Evolutionary conservation across 108 stramenopile species (phyloP).

Genomic region (Fistulifera solaris): DNA sequence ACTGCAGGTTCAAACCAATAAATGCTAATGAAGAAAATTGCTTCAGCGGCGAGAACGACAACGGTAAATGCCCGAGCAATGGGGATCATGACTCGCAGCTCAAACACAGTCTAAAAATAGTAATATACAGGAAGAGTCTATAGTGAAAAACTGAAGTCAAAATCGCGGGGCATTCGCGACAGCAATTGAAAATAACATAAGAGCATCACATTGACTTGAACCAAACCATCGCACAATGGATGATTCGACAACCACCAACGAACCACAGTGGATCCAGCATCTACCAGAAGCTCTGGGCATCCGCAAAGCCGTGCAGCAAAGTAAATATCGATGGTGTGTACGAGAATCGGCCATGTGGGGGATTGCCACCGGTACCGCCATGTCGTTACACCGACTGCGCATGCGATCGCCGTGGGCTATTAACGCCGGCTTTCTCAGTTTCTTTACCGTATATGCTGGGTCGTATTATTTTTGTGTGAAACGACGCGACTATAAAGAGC

Average conservation of each 20-base stretch:
- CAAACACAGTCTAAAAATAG: too few species aligned
- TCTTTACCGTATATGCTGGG: constrained; percentile 43
- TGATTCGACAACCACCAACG: neutral
- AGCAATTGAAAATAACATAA: too few species aligned
- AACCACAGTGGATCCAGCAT: constrained; percentile 51
- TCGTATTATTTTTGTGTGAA: constrained; percentile 76
- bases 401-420: constrained; percentile 51
- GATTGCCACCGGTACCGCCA: constrained; percentile 71
- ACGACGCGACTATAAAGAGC: constrained; percentile 60
- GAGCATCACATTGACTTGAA: too few species aligned
- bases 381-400: constrained; percentile 72
- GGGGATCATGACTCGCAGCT: too few species aligned
- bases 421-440: constrained; percentile 46
- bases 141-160: too few species aligned
- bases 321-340: constrained; percentile 76
- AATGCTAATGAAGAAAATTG: too few species aligned
- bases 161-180: too few species aligned
- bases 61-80: too few species aligned
- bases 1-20: too few species aligned
- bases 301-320: constrained; percentile 48
- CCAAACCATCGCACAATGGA: too few species aligned
- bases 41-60: too few species aligned
- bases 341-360: constrained; percentile 76
- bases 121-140: too few species aligned
- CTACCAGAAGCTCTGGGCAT: constrained; percentile 73